Evolutionary conservation across 1,139 yeast species (phyloP).

Genomic region (Geotrichum reessii): DNA sequence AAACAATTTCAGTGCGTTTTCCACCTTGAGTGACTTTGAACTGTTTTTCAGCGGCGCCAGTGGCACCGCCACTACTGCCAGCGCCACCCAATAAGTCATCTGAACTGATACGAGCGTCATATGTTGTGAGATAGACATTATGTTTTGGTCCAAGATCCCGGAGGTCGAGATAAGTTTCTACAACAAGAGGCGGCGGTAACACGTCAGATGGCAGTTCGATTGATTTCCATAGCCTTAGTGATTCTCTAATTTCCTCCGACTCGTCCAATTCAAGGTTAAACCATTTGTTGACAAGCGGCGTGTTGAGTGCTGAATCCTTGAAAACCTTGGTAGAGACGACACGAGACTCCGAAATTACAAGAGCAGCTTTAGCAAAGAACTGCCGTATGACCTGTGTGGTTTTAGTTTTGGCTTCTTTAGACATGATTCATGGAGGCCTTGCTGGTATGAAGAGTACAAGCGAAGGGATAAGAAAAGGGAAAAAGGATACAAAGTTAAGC

Average conservation of each 20-base stretch:
- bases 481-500: not conserved
- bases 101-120: not conserved
- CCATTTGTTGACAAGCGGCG: slow-evolving; percentile 39
- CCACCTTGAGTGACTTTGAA: slow-evolving; percentile 50
- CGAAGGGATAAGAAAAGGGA: not conserved
- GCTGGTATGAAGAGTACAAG: not conserved
- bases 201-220: slow-evolving; percentile 22
- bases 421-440: not conserved
- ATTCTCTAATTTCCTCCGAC: slow-evolving; percentile 47
- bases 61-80: slow-evolving; percentile 39
- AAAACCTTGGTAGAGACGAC: not conserved
- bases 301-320: not conserved
- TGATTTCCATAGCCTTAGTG: slow-evolving; percentile 55
- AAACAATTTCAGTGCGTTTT: slow-evolving; percentile 69
- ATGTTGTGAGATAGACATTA: slow-evolving; percentile 37
- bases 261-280: slow-evolving; percentile 59
- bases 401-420: not conserved
- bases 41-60: slow-evolving; percentile 44
- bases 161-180: slow-evolving; percentile 78
- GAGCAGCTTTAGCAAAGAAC: slow-evolving; percentile 7
- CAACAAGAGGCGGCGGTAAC: slow-evolving; percentile 53
- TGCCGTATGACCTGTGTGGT: not conserved
- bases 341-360: slow-evolving; percentile 1
- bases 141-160: slow-evolving; percentile 56
- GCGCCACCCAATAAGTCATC: no score